These are phyloP conservation scores for Leccinum longicurvipes DNA, from an alignment of 768 basidiomycete genomes.

Conservation along the genomic window DNA sequence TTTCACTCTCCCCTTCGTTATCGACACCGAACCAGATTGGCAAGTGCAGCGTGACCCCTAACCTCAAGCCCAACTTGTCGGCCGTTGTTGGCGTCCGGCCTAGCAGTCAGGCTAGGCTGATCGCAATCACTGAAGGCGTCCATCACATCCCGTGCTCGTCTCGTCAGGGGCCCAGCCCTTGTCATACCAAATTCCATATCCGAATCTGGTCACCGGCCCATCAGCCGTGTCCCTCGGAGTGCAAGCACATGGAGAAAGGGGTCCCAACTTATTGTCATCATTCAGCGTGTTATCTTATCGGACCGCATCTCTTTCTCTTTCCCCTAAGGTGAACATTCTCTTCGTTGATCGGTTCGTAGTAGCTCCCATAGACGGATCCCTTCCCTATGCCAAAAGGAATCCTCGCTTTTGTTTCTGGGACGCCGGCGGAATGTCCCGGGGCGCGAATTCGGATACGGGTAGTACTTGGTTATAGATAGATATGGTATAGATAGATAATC, in stretches of 20 bases:
- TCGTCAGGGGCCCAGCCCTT: background rate
- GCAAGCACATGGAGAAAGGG: background rate
- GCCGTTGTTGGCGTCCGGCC: background rate
- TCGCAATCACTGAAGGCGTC: background rate
- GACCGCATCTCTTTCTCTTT: background rate
- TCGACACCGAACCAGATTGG: background rate
- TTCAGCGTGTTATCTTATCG: constrained; percentile 21
- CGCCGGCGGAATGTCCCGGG: constrained; percentile 2
- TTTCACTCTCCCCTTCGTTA: no score
- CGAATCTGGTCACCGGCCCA: constrained; percentile 3
- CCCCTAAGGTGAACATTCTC: background rate
- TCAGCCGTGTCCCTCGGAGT: constrained; percentile 14
- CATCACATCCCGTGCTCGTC: background rate
- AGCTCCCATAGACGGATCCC: constrained; percentile 2
- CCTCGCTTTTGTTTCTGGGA: background rate
- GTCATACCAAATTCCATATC: background rate
- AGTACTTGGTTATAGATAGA: background rate
- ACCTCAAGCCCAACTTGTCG: background rate
- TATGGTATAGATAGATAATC: background rate
- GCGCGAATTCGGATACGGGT: background rate
- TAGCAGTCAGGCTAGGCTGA: background rate
- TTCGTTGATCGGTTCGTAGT: background rate
- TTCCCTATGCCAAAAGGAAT: no score
- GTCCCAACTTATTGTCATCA: background rate
- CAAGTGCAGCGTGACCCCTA: background rate